phyloP scores from a whole-genome alignment of 805 yeast genomes.

The Wickerhamomyces ciferrii region DNA sequence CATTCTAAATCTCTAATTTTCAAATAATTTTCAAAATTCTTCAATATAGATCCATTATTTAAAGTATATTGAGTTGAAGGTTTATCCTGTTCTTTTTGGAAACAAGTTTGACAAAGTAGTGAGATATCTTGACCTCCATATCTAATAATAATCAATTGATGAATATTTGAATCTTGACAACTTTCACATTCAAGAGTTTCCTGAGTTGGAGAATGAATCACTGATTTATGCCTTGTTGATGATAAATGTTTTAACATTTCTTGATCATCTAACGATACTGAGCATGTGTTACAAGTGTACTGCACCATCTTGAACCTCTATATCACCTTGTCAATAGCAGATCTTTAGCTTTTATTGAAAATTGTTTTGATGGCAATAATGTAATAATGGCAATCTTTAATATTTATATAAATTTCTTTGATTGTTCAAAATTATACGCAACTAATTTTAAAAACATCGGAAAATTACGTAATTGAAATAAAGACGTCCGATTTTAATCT shows the following conservation, averaged over 20 bases:
- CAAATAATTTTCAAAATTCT: slow-evolving; percentile 39
- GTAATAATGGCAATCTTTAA: neutral
- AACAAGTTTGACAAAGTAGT: slow-evolving; percentile 42
- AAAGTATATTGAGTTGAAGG: slow-evolving; percentile 46
- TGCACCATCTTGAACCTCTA: slow-evolving; percentile 7
- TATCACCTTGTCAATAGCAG: neutral
- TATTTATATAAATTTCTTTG: neutral
- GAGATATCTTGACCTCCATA: slow-evolving; percentile 53
- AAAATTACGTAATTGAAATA: neutral
- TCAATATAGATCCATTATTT: slow-evolving; percentile 50
- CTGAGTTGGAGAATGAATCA: slow-evolving; percentile 26
- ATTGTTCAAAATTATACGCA: too few species aligned
- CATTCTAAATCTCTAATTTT: slow-evolving; percentile 49
- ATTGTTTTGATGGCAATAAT: too few species aligned
- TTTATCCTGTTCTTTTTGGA: slow-evolving; percentile 34
- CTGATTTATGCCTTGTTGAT: slow-evolving; percentile 46
- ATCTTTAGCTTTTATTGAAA: too few species aligned
- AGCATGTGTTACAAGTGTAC: slow-evolving; percentile 44
- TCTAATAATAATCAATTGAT: slow-evolving; percentile 43
- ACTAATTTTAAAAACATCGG: neutral
- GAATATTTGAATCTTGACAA: slow-evolving; percentile 49
- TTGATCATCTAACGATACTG: slow-evolving; percentile 25
- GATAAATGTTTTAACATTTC: slow-evolving; percentile 49
- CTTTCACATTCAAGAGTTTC: slow-evolving; percentile 51
- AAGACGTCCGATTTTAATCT: neutral